Conservation (phyloP, 495 filamentous ascomycete species). For the Aspergillus leporis region DNA sequence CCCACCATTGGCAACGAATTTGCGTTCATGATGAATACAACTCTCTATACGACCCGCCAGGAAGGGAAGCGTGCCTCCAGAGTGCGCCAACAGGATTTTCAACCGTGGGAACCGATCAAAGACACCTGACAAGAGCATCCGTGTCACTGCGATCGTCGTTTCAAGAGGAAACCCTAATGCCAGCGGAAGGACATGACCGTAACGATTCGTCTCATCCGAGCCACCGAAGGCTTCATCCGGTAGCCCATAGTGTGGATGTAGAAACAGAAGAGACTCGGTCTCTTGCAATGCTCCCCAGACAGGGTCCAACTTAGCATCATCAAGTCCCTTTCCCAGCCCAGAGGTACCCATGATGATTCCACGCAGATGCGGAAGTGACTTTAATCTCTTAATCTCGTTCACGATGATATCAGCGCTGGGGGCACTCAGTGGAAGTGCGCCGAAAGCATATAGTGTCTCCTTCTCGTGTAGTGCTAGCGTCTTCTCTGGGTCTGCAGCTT, state of each 20-base stretch:
- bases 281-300: conserved; percentile 70
- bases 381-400: conserved; percentile 61
- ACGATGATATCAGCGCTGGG: conserved; percentile 57
- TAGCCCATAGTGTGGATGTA: conserved; percentile 94
- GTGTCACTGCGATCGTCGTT: conserved; percentile 85
- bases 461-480: conserved; percentile 23
- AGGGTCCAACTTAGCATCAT: conserved; percentile 70
- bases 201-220: conserved; percentile 51
- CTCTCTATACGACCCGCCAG: conserved; percentile 86
- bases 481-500: conserved; percentile 37
- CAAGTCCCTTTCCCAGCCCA: conserved; percentile 77
- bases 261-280: conserved; percentile 66
- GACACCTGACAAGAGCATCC: conserved; percentile 82
- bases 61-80: conserved; percentile 86
- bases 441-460: conserved; percentile 72
- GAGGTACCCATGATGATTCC: conserved; percentile 88
- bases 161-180: conserved; percentile 90
- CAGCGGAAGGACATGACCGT: conserved; percentile 86
- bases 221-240: conserved; percentile 76
- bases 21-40: conserved; percentile 80
- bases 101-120: conserved; percentile 77
- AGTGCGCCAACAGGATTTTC: conserved; percentile 79
- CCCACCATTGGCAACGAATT: conserved; percentile 55
- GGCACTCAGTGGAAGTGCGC: conserved; percentile 74
- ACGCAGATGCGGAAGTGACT: conserved; percentile 63